Evolutionary conservation across 257 asterid species (phyloP).

Genomic region (Pogostemon cablin): DNA sequence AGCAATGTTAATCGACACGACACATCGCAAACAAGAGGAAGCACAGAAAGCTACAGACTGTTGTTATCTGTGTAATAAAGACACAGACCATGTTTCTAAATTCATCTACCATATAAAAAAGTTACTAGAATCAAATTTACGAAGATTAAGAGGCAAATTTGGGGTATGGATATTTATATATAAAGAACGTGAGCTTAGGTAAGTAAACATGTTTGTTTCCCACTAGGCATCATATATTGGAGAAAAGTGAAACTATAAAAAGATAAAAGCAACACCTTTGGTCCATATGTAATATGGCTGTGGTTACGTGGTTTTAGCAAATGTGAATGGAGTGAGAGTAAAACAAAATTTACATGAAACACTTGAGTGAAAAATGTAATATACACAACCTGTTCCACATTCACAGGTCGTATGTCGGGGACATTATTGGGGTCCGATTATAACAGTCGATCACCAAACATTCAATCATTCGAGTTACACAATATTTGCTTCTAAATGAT

Average conservation of each 20-base stretch:
- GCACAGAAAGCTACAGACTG: background rate
- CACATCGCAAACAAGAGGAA: background rate
- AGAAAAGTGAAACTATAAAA: too few species aligned
- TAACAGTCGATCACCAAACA: background rate
- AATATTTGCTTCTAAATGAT: background rate
- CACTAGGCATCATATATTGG: too few species aligned
- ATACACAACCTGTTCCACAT: background rate
- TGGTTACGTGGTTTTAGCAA: background rate
- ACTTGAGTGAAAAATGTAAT: background rate
- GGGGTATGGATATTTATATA: background rate
- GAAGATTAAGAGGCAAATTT: background rate
- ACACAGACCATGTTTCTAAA: background rate
- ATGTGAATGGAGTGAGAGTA: conserved; percentile 24
- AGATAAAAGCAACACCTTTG: too few species aligned
- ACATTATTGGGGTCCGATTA: conserved; percentile 1
- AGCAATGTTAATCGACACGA: background rate
- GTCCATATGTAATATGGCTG: background rate
- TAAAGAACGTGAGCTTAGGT: background rate
- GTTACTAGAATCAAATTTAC: background rate
- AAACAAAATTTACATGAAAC: conserved; percentile 14
- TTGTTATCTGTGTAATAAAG: too few species aligned
- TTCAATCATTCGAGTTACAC: background rate
- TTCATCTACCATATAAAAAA: background rate
- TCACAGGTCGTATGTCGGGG: background rate
- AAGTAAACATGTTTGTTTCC: too few species aligned